Base-by-base conservation (phyloP, 2,329 filamentous ascomycete species). In the Hypoxylon sp. region DNA sequence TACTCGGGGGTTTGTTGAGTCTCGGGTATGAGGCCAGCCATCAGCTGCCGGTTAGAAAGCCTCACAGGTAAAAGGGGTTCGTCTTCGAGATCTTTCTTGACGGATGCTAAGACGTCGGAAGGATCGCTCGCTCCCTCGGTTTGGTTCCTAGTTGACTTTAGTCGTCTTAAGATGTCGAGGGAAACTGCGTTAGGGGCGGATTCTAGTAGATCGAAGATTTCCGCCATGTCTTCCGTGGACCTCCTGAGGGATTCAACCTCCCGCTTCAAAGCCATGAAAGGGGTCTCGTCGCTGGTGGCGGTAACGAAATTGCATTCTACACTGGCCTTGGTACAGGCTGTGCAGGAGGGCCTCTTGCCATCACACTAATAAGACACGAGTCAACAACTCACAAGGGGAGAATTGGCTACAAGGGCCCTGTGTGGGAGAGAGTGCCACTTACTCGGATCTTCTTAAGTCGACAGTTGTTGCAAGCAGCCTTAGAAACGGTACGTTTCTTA, bases 401-500 rank as follows among this genome's bases (percentile, higher is more conserved):
- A 26, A 10, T 8, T 66, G 17, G 42, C 58, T n/a, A 53, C 57
- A 6, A 47, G 26, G 24, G 19, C 31, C 19, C 19, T 14, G 11
- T 13, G 19, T 19, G 29, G 2, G 24, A 47, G 33, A 11, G 33
- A 19, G 13, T 10, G 22, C 14, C 1, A 63, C 70, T 63, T 64
- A 72, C 70, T 44, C 70, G 65, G 8, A 66, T 72, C 57, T 72
- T 72, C 51, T 69, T 72, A 19, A 65, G 51, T 3, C 70, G 68
- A 54, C 70, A 72, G 60, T 70, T 68, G 39, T 72, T 72, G 54
- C 70, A 72, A 6, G 70, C 70, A 14, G 70, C 70, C 63, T 72
- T 72, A 26, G 70, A 72, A 19, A 72, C 70, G 31, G 65, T 68
- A 55, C 70, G 70, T 52, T 70, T 72, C 67, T 72, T 72, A 29